Conservation (phyloP, 2,329 filamentous ascomycete species). For the Ophiocordyceps sinensis region DNA sequence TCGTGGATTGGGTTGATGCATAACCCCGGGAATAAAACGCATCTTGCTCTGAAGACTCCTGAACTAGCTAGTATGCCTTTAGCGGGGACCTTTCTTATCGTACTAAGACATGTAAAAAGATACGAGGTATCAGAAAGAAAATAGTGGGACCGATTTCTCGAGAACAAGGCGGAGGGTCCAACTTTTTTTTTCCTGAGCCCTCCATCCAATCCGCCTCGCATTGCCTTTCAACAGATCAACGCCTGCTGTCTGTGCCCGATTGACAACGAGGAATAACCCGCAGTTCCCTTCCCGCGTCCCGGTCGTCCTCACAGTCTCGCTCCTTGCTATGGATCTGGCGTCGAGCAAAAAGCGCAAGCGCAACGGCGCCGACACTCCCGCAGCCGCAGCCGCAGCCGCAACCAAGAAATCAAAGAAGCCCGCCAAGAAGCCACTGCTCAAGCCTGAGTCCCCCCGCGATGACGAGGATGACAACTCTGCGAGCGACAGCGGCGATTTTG, state of each 20-base stretch:
- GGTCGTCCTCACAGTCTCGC: neutral
- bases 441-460: constrained; percentile 13
- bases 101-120: too few species aligned
- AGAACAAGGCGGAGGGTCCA: neutral
- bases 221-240: neutral
- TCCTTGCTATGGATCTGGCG: constrained; percentile 15
- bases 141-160: constrained; percentile 1
- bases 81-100: too few species aligned
- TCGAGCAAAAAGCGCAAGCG: constrained; percentile 30
- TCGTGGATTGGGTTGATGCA: too few species aligned
- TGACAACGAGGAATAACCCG: neutral
- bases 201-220: neutral
- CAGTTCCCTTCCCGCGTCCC: neutral
- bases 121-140: too few species aligned
- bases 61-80: too few species aligned
- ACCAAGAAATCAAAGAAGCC: constrained; percentile 26
- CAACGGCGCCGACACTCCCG: constrained; percentile 18
- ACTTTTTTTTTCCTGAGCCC: constrained; percentile 9
- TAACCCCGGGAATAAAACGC: too few species aligned
- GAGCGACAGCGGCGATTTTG: constrained; percentile 10
- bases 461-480: constrained; percentile 13
- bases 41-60: too few species aligned
- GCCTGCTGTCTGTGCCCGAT: neutral
- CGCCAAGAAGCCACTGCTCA: constrained; percentile 19
- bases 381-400: constrained; percentile 8